These are phyloP conservation scores for Starmerella kuoi DNA, from an alignment of 805 yeast genomes.

Conservation along the genomic window DNA sequence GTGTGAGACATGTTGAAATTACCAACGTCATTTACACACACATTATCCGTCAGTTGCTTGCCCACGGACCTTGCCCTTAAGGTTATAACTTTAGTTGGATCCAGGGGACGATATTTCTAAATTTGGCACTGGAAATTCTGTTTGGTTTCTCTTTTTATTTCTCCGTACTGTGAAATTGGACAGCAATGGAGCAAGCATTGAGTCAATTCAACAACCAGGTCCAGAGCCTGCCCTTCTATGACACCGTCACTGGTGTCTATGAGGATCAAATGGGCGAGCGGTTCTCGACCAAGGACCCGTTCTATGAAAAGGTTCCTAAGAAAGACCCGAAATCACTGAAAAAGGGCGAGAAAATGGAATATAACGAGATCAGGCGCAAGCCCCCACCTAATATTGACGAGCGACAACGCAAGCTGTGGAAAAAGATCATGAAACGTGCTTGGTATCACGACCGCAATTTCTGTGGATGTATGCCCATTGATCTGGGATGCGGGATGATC, in stretches of 20 bases:
- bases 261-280: slow-evolving; percentile 58
- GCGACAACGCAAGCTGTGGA: slow-evolving; percentile 58
- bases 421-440: slow-evolving; percentile 57
- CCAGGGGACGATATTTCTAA: too few species aligned
- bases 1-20: too few species aligned
- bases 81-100: too few species aligned
- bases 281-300: slow-evolving; percentile 39
- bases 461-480: slow-evolving; percentile 35
- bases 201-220: slow-evolving; percentile 22
- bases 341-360: slow-evolving; percentile 34
- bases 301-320: slow-evolving; percentile 26
- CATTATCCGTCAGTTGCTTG: too few species aligned
- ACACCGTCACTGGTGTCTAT: slow-evolving; percentile 42
- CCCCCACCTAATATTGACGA: slow-evolving; percentile 48
- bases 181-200: slow-evolving; percentile 11
- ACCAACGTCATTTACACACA: too few species aligned
- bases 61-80: too few species aligned
- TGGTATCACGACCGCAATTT: slow-evolving; percentile 82
- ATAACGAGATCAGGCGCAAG: slow-evolving; percentile 29
- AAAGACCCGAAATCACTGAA: slow-evolving; percentile 31
- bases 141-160: too few species aligned
- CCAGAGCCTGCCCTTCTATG: slow-evolving; percentile 48
- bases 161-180: too few species aligned
- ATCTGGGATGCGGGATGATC: slow-evolving; percentile 66
- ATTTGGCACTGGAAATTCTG: too few species aligned